phyloP scores from a whole-genome alignment of 306 rosid genomes.

The Rosa persica region DNA sequence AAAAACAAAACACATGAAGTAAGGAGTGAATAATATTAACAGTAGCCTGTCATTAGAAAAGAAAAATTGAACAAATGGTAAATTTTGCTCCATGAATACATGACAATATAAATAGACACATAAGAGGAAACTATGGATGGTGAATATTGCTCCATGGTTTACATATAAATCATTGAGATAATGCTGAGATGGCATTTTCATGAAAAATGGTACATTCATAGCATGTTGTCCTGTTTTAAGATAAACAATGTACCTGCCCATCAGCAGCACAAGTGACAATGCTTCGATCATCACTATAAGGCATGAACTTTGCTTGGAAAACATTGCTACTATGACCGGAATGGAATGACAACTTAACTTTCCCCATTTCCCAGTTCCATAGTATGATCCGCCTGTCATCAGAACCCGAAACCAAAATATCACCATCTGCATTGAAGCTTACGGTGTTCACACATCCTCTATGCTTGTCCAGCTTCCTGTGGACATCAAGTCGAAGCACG shows the following conservation, averaged over 20 bases:
- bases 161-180: not conserved
- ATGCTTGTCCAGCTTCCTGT: slow-evolving; percentile 63
- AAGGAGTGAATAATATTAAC: not conserved
- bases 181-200: not conserved
- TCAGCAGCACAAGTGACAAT: slow-evolving; percentile 91
- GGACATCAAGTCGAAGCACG: slow-evolving; percentile 68
- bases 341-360: slow-evolving; percentile 48
- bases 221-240: not conserved
- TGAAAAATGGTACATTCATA: not conserved
- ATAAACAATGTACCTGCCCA: slow-evolving; percentile 64
- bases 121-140: not conserved
- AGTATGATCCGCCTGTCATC: slow-evolving; percentile 76
- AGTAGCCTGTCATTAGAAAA: not conserved
- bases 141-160: not conserved
- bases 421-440: slow-evolving; percentile 76
- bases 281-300: slow-evolving; percentile 63
- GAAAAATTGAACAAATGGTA: not conserved
- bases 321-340: slow-evolving; percentile 73
- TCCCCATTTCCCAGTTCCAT: slow-evolving; percentile 81
- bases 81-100: not conserved
- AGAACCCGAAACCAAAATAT: slow-evolving; percentile 73
- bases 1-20: not conserved
- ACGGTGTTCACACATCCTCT: slow-evolving; percentile 83
- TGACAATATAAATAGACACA: not conserved
- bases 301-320: slow-evolving; percentile 83